Evolutionary conservation across 176 grass and related monocot genomes (phyloP), one percentile per base, ranked within the genome.

Genomic region (Bonia amplexicaulis): DNA sequence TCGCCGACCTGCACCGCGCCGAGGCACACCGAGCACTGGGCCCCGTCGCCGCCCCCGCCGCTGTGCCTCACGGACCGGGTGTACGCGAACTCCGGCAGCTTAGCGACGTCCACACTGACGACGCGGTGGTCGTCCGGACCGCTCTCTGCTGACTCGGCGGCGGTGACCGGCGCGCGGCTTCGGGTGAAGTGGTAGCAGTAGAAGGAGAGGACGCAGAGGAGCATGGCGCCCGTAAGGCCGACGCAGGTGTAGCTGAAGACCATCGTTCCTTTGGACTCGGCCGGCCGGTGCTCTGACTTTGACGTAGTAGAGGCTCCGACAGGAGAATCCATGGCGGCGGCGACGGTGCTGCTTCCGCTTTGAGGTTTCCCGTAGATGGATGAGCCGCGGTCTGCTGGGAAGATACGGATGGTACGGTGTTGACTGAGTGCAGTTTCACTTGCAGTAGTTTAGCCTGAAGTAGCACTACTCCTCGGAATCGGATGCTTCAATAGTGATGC

Each of bases 1-100:
- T 91, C 89, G 44, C 85, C 85, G 10, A n/a, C 13, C 41, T 61
- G 54, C 52, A 91, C 62, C 40, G 62, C 3, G 31, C 80, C 85
- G 35, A 91, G 75, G 85, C 89, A 91, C 44, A 91, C 85, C 4
- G 89, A 83, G 76, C 85, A 91, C 82, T 75, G 71, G 39, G 72
- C 78, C 9, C 71, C 48, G 7, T 80, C 75, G 31, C n/a, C 66
- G 49, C 55, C 22, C 12, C 16, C 49, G 5, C 65, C 76, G 46
- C 39, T 52, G 80, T 61, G 80, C 74, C 73, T 78, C 19, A 58
- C 76, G 2, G 80, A 73, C 54, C 15, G 66, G 54, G 12, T 71
- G 78, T 90, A 90, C 45, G 65, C 35, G 65, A 82, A 90, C 78
- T 77, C 88, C 5, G 83, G 65, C 2, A 90, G 37, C 71, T 85